Base-by-base conservation (phyloP, 768 basidiomycete species). In the Termitomyces sp. region DNA sequence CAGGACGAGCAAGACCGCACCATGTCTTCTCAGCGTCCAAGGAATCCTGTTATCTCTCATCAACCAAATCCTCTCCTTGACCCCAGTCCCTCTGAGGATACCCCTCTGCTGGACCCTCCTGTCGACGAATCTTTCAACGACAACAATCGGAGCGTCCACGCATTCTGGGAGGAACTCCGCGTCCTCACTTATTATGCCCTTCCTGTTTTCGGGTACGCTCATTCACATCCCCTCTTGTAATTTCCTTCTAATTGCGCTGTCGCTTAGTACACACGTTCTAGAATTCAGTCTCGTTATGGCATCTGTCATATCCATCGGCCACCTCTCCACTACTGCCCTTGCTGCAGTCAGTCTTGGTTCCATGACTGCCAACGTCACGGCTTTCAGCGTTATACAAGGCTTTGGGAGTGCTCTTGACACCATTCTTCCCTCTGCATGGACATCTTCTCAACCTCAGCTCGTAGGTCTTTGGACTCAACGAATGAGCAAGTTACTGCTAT, bases 401-500 rank as follows among this genome's bases (percentile, higher is more conserved):
- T 83, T 96, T 55, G 76, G 84, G 12, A 90, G 88, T 50, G 86
- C 92, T 0, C 83, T 99, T 20, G 97, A 99, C 70, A 95, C 95
- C 0, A 81, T 99, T 65, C 83, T 98, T 12, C 96, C 97, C 0
- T 84, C 92, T 42, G 95, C 96, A 18, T 99, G 92, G 94, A 95
- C 97, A 0, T 94, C 93, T 3, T 68, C 85, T 1, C 85, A 88
- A 33, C 96, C 94, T 0, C 74, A 87, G 18, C 78, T 92, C 12
- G 92, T 98, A 12, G 94, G 94, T 6, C 77, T 96, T 7, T 96
- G 94, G 94, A 72, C 88, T 10, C 93, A 95, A 69, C 77, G 94
- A 62, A 94, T 92, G 90, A 75, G 88, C 88, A 62, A 46, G 86
- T 76, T 16, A 5, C 54, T 38, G 36, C 20, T 16, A 6, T n/a